Conservation (phyloP, 106 monocot species). For the Hemerocallis citrina region DNA sequence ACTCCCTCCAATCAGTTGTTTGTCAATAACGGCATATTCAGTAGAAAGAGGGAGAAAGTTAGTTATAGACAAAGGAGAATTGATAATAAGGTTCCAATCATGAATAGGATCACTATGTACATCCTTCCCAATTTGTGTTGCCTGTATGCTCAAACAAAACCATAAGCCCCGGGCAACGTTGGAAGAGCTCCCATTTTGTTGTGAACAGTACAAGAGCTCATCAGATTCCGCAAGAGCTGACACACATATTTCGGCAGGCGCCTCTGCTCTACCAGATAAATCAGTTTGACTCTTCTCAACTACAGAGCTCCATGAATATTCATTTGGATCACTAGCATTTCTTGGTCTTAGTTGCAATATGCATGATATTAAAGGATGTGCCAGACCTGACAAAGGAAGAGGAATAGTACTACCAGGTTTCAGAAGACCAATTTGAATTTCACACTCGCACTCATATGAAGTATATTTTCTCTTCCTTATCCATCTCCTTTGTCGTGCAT, state of each 20-base stretch:
- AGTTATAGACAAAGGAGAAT: slow-evolving; percentile 57
- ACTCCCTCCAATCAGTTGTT: slow-evolving; percentile 28
- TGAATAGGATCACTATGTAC: slow-evolving; percentile 71
- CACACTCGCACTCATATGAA: slow-evolving; percentile 15
- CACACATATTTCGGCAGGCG: slow-evolving; percentile 55
- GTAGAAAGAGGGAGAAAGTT: slow-evolving; percentile 81
- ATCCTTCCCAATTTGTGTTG: slow-evolving; percentile 92
- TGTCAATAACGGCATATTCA: slow-evolving; percentile 46
- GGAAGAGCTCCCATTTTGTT: slow-evolving; percentile 31
- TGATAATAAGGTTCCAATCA: slow-evolving; percentile 83
- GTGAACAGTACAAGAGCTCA: slow-evolving; percentile 50
- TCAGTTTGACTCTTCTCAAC: slow-evolving; percentile 28
- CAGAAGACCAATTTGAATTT: slow-evolving; percentile 45
- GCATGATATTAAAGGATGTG: slow-evolving; percentile 53
- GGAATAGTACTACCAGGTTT: slow-evolving; percentile 67
- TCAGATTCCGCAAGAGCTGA: slow-evolving; percentile 66
- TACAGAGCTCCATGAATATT: slow-evolving; percentile 80
- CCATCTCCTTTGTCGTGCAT: slow-evolving; percentile 82
- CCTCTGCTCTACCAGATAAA: slow-evolving; percentile 18
- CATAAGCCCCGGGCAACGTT: slow-evolving; percentile 36
- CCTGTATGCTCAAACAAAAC: slow-evolving; percentile 74
- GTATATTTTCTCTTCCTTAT: slow-evolving; percentile 57
- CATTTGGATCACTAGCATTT: slow-evolving; percentile 16
- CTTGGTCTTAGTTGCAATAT: slow-evolving; percentile 58
- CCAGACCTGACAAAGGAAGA: slow-evolving; percentile 63